Conservation (phyloP, 768 basidiomycete species). For the Pleurotus tuber-regium region DNA sequence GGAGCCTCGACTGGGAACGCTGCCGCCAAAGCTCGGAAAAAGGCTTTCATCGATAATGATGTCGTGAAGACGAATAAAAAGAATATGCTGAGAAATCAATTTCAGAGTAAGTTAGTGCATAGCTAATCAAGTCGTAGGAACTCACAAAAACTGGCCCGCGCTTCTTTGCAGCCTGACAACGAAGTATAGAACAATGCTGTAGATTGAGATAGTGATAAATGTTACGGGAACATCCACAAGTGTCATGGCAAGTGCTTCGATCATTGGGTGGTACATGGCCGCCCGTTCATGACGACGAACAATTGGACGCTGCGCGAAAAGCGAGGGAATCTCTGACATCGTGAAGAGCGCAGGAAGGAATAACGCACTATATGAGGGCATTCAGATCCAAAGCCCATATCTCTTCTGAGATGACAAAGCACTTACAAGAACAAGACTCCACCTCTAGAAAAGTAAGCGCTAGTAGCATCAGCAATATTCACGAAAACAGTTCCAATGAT, state of each 20-base stretch:
- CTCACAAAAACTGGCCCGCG: slow-evolving; percentile 66
- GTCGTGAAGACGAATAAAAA: slow-evolving; percentile 55
- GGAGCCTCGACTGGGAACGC: slow-evolving; percentile 56
- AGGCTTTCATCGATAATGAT: slow-evolving; percentile 66
- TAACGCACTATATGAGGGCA: slow-evolving; percentile 24
- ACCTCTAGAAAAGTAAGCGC: slow-evolving; percentile 67
- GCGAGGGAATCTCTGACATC: slow-evolving; percentile 50
- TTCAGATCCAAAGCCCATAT: no score
- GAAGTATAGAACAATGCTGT: slow-evolving; percentile 57
- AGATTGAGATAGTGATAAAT: slow-evolving; percentile 23
- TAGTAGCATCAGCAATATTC: slow-evolving; percentile 47
- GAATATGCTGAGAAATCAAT: slow-evolving; percentile 42
- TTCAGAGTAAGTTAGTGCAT: slow-evolving; percentile 28
- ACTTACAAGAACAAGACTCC: slow-evolving; percentile 70
- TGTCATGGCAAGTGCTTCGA: slow-evolving; percentile 49
- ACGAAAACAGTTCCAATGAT: slow-evolving; percentile 64
- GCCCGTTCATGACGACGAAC: slow-evolving; percentile 53
- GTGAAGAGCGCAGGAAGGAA: slow-evolving; percentile 37
- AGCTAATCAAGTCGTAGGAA: no score
- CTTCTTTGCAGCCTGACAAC: slow-evolving; percentile 53
- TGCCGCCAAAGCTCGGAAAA: slow-evolving; percentile 70
- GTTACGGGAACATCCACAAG: background rate
- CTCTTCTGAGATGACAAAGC: background rate
- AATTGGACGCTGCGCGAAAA: slow-evolving; percentile 60
- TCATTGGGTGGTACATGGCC: slow-evolving; percentile 60